Percentiles rank a stretch among this genome's conserved stretches.
Conservation (phyloP, 176 grass and related monocot species). For the Carex myosuroides region DNA sequence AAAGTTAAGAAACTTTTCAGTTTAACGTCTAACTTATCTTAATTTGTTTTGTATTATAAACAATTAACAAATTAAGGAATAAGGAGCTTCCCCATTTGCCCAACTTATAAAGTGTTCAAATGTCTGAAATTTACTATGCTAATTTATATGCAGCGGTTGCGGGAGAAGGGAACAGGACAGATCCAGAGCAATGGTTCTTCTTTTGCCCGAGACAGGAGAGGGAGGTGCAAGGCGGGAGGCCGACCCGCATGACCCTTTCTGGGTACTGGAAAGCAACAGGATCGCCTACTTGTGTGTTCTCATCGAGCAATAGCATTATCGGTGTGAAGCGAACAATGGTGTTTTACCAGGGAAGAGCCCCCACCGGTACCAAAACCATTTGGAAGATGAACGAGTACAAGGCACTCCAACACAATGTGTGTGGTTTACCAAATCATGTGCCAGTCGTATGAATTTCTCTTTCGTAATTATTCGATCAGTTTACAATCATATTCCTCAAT, state of each 20-base stretch:
- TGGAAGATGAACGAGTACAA: constrained; percentile 98
- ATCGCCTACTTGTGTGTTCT: constrained; percentile 34
- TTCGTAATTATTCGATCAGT: background rate
- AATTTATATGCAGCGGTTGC: constrained; percentile 19
- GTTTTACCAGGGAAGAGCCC: constrained; percentile 62
- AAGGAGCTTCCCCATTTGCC: background rate
- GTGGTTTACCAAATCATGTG: background rate
- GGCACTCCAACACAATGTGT: constrained; percentile 8
- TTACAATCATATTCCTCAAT: background rate
- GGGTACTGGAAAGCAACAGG: constrained; percentile 56
- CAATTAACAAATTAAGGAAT: background rate
- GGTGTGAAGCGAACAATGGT: constrained; percentile 77
- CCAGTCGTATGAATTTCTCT: background rate
- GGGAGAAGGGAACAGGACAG: constrained; percentile 13
- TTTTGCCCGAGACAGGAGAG: constrained; percentile 31
- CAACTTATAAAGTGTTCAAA: background rate
- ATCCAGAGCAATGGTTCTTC: constrained; percentile 41
- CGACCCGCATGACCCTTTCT: constrained; percentile 27
- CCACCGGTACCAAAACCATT: constrained; percentile 34
- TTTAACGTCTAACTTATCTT: background rate
- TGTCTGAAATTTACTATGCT: background rate
- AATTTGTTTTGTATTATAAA: background rate
- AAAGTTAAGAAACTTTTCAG: background rate
- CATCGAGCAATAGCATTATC: constrained; percentile 19
- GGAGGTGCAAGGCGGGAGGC: constrained; percentile 32